Percentiles rank a stretch among this genome's conserved stretches.
Evolutionary conservation across 2,329 filamentous ascomycete genomes (phyloP).

Genomic region (Trichoderma koningii): DNA sequence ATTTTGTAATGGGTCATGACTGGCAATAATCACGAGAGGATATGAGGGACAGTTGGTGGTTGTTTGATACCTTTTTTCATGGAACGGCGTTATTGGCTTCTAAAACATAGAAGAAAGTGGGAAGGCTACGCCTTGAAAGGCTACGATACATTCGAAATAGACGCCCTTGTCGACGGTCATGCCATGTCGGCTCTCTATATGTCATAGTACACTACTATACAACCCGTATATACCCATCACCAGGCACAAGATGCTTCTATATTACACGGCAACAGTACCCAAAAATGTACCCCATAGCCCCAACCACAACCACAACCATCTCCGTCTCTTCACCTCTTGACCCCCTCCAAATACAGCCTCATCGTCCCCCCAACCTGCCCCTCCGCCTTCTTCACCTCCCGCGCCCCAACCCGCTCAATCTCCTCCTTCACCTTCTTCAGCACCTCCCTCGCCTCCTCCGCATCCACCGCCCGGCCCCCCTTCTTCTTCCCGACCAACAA

Average conservation of each 20-base stretch:
- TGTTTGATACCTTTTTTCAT: neutral
- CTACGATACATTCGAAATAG: slow-evolving; percentile 24
- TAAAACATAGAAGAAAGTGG: neutral
- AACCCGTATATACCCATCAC: slow-evolving; percentile 25
- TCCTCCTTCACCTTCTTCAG: slow-evolving; percentile 47
- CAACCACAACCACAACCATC: neutral
- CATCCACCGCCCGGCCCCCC: slow-evolving; percentile 59
- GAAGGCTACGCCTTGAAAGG: neutral
- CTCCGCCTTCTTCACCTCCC: slow-evolving; percentile 48
- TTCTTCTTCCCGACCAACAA: slow-evolving; percentile 68
- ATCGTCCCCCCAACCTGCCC: slow-evolving; percentile 49
- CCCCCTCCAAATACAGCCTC: slow-evolving; percentile 48
- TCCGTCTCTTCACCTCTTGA: slow-evolving; percentile 26
- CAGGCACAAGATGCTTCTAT: neutral
- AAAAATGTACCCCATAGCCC: neutral
- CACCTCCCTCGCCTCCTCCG: slow-evolving; percentile 62
- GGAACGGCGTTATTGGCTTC: slow-evolving; percentile 23
- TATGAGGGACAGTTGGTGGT: neutral
- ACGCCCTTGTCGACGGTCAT: slow-evolving; percentile 29
- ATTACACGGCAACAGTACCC: slow-evolving; percentile 10
- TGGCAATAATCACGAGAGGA: neutral
- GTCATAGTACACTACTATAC: slow-evolving; percentile 11
- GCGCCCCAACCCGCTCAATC: slow-evolving; percentile 42
- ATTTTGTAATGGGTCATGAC: slow-evolving; percentile 36
- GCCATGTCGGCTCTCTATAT: slow-evolving; percentile 2